Conservation (phyloP, 768 basidiomycete genomes). For the Boletus vinaceobasis region DNA sequence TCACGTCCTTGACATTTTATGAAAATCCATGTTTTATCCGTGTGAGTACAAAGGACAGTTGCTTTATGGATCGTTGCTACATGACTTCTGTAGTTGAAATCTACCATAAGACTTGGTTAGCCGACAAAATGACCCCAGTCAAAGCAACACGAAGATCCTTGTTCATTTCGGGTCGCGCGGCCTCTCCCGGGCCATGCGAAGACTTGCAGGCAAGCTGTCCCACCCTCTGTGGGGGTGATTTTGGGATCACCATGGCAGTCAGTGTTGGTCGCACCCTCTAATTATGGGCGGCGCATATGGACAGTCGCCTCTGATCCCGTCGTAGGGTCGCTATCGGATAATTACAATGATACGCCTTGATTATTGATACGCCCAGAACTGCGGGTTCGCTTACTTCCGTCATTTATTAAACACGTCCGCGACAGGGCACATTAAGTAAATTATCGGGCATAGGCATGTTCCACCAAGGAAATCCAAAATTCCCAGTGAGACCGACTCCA, state of each 20-base stretch:
- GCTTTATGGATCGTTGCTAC: not conserved
- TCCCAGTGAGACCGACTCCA: not conserved
- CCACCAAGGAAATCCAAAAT: not conserved
- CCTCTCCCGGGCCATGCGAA: not conserved
- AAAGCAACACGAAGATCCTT: not conserved
- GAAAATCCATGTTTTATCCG: not conserved
- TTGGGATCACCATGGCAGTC: not conserved
- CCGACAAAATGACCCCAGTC: not conserved
- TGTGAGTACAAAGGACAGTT: not conserved
- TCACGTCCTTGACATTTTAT: not conserved
- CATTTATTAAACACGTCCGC: constrained; percentile 6
- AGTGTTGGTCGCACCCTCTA: not conserved
- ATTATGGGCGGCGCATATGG: not conserved
- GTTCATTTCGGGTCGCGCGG: not conserved
- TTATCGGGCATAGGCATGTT: too few relatives aligned
- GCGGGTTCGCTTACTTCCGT: constrained; percentile 4
- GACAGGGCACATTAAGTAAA: not conserved
- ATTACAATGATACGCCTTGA: not conserved
- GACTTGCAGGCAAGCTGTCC: not conserved
- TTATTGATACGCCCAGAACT: not conserved
- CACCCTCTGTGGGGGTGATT: not conserved
- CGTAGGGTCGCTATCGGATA: not conserved
- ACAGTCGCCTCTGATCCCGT: not conserved
- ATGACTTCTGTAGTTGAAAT: not conserved
- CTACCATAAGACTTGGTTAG: not conserved